Evolutionary conservation across 192 early-diverging fungal species (phyloP).

Genomic region (Backusella luteola): DNA sequence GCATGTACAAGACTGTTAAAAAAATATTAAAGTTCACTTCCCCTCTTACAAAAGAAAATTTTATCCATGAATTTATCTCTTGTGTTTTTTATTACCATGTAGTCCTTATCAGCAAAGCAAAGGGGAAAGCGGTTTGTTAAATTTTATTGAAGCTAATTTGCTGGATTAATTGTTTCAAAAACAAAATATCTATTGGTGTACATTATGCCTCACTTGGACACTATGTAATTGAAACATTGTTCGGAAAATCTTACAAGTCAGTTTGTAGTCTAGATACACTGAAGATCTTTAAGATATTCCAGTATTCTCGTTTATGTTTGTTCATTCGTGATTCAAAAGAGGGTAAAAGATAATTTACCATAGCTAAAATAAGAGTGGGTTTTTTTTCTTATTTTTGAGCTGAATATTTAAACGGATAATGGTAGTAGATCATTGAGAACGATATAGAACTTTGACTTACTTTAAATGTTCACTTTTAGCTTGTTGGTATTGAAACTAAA

Average conservation of each 20-base stretch:
- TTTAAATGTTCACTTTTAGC: background rate
- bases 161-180: background rate
- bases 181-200: background rate
- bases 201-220: background rate
- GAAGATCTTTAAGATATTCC: background rate
- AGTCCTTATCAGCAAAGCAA: background rate
- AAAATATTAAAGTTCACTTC: too few relatives aligned
- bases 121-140: background rate
- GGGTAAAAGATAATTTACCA: background rate
- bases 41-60: too few relatives aligned
- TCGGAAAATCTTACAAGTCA: background rate
- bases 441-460: background rate
- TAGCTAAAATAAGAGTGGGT: background rate
- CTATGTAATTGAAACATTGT: background rate
- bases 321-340: background rate
- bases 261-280: background rate
- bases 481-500: background rate
- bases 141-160: background rate
- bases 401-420: background rate
- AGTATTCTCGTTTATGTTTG: background rate
- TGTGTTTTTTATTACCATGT: too few relatives aligned
- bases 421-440: background rate
- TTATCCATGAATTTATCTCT: too few relatives aligned
- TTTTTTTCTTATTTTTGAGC: background rate
- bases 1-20: too few relatives aligned